A percentile compares a stretch with the other conserved stretches of the same genome.
Conservation (phyloP, 495 filamentous ascomycete species). For the Talaromyces borbonicus region DNA sequence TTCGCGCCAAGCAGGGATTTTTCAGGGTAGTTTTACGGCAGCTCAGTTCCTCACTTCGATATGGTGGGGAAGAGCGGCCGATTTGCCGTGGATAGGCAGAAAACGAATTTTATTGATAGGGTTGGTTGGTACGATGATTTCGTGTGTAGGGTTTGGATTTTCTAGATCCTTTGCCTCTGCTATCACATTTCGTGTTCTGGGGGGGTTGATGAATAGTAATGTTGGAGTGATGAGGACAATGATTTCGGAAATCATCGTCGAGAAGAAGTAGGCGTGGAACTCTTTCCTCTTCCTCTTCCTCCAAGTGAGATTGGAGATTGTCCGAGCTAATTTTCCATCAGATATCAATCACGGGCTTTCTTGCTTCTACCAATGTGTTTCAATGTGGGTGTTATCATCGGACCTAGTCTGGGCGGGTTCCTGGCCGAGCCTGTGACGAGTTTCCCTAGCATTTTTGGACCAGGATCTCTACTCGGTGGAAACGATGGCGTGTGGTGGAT, state of each 20-base stretch:
- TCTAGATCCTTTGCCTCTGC: constrained; percentile 57
- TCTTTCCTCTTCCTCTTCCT: background rate
- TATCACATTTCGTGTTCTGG: constrained; percentile 59
- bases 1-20: constrained; percentile 63
- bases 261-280: constrained; percentile 50
- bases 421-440: constrained; percentile 61
- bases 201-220: constrained; percentile 71
- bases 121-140: constrained; percentile 59
- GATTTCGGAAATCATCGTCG: constrained; percentile 67
- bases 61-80: constrained; percentile 67
- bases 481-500: constrained; percentile 51
- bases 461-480: constrained; percentile 38
- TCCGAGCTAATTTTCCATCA: constrained; percentile 9
- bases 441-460: constrained; percentile 58
- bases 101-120: constrained; percentile 74
- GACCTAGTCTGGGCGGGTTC: constrained; percentile 53
- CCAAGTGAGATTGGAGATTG: background rate
- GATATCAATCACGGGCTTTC: constrained; percentile 66
- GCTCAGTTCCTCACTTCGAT: constrained; percentile 74
- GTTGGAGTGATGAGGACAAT: constrained; percentile 75
- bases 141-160: constrained; percentile 72
- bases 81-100: constrained; percentile 57
- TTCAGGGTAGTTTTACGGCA: constrained; percentile 66
- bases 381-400: constrained; percentile 64
- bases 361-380: constrained; percentile 74